These are phyloP conservation scores for Capsicum baccatum DNA, from an alignment of 257 asterid species.

Conservation along the genomic window DNA sequence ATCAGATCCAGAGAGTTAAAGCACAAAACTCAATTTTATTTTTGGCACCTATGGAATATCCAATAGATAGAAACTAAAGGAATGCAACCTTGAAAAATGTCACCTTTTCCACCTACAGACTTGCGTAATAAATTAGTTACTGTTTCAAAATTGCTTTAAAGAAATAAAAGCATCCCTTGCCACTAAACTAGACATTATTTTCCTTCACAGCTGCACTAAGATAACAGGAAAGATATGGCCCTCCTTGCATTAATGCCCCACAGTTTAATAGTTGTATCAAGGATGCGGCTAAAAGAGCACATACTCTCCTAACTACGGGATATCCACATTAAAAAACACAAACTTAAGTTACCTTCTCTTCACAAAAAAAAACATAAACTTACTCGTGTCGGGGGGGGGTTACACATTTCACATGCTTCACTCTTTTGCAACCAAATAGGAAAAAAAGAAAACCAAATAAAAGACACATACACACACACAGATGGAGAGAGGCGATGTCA, in stretches of 20 bases:
- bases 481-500: background rate
- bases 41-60: background rate
- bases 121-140: background rate
- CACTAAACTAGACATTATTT: background rate
- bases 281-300: background rate
- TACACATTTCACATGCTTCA: background rate
- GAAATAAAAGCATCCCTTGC: background rate
- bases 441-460: no score
- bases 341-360: background rate
- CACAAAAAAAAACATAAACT: background rate
- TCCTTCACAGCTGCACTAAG: slow-evolving; percentile 1
- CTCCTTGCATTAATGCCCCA: slow-evolving; percentile 4
- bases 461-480: no score
- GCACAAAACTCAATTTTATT: slow-evolving; percentile 8
- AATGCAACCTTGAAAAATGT: background rate
- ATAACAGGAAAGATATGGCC: background rate
- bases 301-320: background rate
- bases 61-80: background rate
- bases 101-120: slow-evolving; percentile 3
- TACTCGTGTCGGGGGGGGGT: background rate
- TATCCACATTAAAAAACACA: background rate
- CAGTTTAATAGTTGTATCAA: background rate
- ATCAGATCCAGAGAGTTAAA: slow-evolving; percentile 16
- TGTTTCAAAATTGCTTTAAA: background rate
- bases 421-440: background rate